A percentile compares a stretch with the other conserved stretches of the same genome.
Evolutionary conservation across 495 filamentous ascomycete genomes (phyloP).

Genomic region (Chlorociboria aeruginascens): DNA sequence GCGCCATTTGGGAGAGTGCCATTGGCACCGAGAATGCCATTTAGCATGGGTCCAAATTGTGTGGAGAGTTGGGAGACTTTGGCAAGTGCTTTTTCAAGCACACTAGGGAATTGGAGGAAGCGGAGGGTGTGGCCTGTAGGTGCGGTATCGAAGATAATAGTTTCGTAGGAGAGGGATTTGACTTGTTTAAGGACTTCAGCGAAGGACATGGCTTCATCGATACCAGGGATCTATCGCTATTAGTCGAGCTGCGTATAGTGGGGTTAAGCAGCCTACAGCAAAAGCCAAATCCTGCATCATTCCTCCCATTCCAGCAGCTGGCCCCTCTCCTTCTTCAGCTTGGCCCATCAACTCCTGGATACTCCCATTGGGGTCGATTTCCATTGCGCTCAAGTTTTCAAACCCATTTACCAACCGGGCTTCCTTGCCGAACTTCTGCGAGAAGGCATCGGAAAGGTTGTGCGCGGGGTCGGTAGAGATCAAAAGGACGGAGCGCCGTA

Average conservation of each 20-base stretch:
- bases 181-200: constrained; percentile 98
- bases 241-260: neutral
- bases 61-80: constrained; percentile 89
- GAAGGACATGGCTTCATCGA: constrained; percentile 99
- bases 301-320: constrained; percentile 44
- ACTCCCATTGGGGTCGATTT: constrained; percentile 97
- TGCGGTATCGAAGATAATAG: constrained; percentile 97
- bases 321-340: constrained; percentile 55
- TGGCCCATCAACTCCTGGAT: constrained; percentile 88
- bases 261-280: constrained; percentile 31
- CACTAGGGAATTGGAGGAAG: constrained; percentile 96
- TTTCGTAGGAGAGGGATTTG: constrained; percentile 96
- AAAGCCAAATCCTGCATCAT: constrained; percentile 60
- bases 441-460: constrained; percentile 96
- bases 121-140: constrained; percentile 98
- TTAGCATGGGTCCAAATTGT: constrained; percentile 94
- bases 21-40: constrained; percentile 76
- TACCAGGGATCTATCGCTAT: constrained; percentile 75
- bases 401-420: constrained; percentile 86
- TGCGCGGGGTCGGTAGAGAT: constrained; percentile 98
- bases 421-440: constrained; percentile 99
- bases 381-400: constrained; percentile 92
- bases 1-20: constrained; percentile 77
- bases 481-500: constrained; percentile 86
- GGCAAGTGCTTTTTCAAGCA: constrained; percentile 93